phyloP scores from a whole-genome alignment of 208 protist species.

The Trypanosoma brucei region DNA sequence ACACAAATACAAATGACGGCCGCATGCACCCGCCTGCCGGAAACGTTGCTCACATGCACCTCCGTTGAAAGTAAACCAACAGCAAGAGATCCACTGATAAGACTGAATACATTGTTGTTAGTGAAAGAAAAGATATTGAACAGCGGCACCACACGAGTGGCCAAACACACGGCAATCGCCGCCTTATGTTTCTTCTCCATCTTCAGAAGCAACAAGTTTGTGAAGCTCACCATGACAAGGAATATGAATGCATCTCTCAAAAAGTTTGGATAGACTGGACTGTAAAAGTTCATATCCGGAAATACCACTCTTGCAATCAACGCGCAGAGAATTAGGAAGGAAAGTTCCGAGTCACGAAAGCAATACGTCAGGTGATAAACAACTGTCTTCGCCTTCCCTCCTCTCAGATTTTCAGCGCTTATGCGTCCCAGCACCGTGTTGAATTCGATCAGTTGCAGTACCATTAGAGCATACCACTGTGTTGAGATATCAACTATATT shows the following conservation, averaged over 20 bases:
- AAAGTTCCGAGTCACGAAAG: slow-evolving; percentile 75
- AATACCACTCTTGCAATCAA: slow-evolving; percentile 54
- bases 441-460: slow-evolving; percentile 77
- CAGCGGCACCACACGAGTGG: slow-evolving; percentile 61
- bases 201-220: slow-evolving; percentile 58
- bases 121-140: slow-evolving; percentile 75
- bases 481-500: slow-evolving; percentile 47
- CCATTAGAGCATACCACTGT: slow-evolving; percentile 77
- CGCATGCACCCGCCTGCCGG: slow-evolving; percentile 79
- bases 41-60: slow-evolving; percentile 84
- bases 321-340: slow-evolving; percentile 62
- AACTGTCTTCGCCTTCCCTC: slow-evolving; percentile 71
- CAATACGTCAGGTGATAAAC: slow-evolving; percentile 75
- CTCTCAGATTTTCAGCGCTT: slow-evolving; percentile 73
- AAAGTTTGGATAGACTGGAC: slow-evolving; percentile 1
- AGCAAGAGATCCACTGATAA: slow-evolving; percentile 85
- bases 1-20: slow-evolving; percentile 78
- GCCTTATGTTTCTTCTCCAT: slow-evolving; percentile 66
- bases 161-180: slow-evolving; percentile 60
- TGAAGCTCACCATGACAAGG: slow-evolving; percentile 52
- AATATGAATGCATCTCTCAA: slow-evolving; percentile 40
- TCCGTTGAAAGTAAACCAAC: slow-evolving; percentile 81
- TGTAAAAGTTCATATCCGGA: slow-evolving; percentile 12
- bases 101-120: slow-evolving; percentile 56
- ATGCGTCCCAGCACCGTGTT: slow-evolving; percentile 82